Evolutionary conservation across 1,284 basidiomycete species (phyloP).

Genomic region (Tylopilus sp.): DNA sequence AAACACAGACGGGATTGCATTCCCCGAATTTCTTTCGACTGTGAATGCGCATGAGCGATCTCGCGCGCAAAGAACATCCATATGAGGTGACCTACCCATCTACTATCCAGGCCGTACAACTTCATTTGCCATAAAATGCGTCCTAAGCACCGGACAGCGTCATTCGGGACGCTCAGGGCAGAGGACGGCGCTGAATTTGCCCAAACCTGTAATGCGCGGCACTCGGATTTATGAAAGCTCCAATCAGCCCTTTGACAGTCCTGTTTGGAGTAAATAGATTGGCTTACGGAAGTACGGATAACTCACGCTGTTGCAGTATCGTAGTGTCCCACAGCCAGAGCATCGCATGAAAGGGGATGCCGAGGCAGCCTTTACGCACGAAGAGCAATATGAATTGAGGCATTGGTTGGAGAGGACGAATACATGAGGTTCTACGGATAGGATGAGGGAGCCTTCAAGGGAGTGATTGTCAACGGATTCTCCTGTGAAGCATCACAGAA

Average conservation of each 20-base stretch:
- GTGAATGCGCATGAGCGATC: slow-evolving; percentile 8
- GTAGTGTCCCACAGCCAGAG: slow-evolving; percentile 71
- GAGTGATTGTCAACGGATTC: slow-evolving; percentile 7
- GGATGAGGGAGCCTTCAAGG: slow-evolving; percentile 66
- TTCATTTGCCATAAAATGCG: slow-evolving; percentile 77
- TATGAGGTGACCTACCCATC: slow-evolving; percentile 64
- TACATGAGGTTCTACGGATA: slow-evolving; percentile 69
- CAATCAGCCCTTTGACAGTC: slow-evolving; percentile 85
- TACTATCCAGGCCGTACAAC: slow-evolving; percentile 63
- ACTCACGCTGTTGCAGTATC: slow-evolving; percentile 80
- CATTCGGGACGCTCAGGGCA: slow-evolving; percentile 68
- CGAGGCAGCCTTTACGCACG: slow-evolving; percentile 62
- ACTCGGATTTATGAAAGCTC: slow-evolving; percentile 82
- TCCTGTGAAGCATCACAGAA: neutral
- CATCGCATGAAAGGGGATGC: slow-evolving; percentile 68
- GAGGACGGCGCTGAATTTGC: slow-evolving; percentile 57
- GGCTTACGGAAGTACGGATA: neutral
- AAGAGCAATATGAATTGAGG: slow-evolving; percentile 74
- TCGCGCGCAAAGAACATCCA: neutral
- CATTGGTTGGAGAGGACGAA: slow-evolving; percentile 74
- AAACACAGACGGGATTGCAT: slow-evolving; percentile 80
- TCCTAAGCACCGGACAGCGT: slow-evolving; percentile 81
- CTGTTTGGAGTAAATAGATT: slow-evolving; percentile 49
- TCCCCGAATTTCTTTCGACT: slow-evolving; percentile 74
- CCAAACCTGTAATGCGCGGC: slow-evolving; percentile 73